Conservation (phyloP, 225 moss, liverwort and hornwort species). For the Sphagnum tenellum region DNA sequence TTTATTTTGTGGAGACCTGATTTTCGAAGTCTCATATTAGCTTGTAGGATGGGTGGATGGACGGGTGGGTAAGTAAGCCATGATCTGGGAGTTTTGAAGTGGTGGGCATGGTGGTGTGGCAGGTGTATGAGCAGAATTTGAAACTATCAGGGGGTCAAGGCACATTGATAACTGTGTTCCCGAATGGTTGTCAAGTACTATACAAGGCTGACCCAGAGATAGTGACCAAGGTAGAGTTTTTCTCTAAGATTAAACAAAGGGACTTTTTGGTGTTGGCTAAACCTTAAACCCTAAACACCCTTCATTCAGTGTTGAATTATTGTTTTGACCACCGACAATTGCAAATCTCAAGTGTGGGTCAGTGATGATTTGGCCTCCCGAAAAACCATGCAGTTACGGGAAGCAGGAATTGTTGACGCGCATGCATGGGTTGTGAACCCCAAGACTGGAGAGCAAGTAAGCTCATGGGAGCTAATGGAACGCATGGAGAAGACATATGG, state of each 20-base stretch:
- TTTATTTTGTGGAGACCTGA: too few species aligned
- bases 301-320: background rate
- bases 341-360: background rate
- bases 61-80: too few species aligned
- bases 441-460: constrained; percentile 11
- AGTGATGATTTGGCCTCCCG: background rate
- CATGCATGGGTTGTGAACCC: constrained; percentile 22
- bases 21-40: too few species aligned
- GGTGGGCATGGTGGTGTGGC: constrained; percentile 7
- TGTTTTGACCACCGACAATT: background rate
- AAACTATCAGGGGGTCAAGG: constrained; percentile 40
- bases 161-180: constrained; percentile 40
- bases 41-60: too few species aligned
- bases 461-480: constrained; percentile 36
- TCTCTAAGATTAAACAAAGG: background rate
- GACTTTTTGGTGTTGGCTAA: background rate
- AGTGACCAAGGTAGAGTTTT: constrained; percentile 28
- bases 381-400: constrained; percentile 19
- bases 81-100: too few species aligned
- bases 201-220: constrained; percentile 24
- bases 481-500: constrained; percentile 50
- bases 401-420: constrained; percentile 24
- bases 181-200: constrained; percentile 47
- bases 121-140: constrained; percentile 42
- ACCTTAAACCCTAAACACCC: background rate